Base-by-base conservation (phyloP, 306 rosid genomes). In the Citrullus mucosospermus region DNA sequence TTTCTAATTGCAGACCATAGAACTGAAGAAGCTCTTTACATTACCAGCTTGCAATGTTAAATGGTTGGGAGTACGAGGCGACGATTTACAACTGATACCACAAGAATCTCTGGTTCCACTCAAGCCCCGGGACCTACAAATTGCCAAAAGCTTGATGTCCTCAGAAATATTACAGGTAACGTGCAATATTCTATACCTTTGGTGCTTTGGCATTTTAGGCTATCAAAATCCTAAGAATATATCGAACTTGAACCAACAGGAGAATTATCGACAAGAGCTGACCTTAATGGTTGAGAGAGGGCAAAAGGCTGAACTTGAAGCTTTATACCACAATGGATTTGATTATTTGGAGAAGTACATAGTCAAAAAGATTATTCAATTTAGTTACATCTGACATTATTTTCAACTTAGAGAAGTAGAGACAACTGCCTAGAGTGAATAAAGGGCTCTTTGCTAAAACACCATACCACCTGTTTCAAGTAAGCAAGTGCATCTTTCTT, bases 241-340 rank as follows among this genome's bases (percentile, higher is more conserved):
- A 25, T 44, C 4, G 51, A 39, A 65, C 58, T 44, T 2, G 51
- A 39, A 65, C 58, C 80, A 25, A 79, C 91, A 95, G 98, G 97
- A 85, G 79, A 88, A 78, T 78, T 91, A 95, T 86, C 87, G 82
- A 81, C 86, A 86, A 83, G 97, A 92, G 88, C 85, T 92, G 57
- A 78, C 89, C 20, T 77, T 83, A 20, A 92, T 92, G 99, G 87
- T 92, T 83, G 86, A 85, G 70, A 80, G 84, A 12, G 90, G 93
- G 22, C 85, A 74, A 36, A 85, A 89, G 85, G 97, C 96, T 59
- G 99, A 95, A 85, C 87, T 95, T 34, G 97, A 95, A 85, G 97
- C 99, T 56, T 84, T 92, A 44, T 90, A 92, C 76, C 90, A 79
- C 57, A 91, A 88, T 36, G 96, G 97, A 34, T 92, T 87, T 53